Evolutionary conservation across 2,329 filamentous ascomycete genomes (phyloP).

Genomic region (Cryphonectria carpinicola): DNA sequence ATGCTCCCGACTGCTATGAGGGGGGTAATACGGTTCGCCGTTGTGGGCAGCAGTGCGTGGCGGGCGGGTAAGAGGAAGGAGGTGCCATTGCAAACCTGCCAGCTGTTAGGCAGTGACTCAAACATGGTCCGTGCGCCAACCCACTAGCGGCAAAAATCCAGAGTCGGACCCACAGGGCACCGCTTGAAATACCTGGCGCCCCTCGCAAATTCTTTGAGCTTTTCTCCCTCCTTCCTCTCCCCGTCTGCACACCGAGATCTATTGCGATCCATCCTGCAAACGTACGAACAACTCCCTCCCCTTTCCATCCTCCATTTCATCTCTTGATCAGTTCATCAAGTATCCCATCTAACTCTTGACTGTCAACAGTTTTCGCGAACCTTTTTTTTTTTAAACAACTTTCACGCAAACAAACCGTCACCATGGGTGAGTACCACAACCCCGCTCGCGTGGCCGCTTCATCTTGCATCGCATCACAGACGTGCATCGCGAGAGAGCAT

Average conservation of each 20-base stretch:
- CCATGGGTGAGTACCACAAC: constrained; percentile 26
- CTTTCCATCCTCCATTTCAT: background rate
- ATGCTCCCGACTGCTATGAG: background rate
- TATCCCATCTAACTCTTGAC: constrained; percentile 19
- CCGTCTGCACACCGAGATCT: constrained; percentile 29
- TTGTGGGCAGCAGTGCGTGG: background rate
- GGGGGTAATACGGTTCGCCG: background rate
- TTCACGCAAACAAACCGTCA: constrained; percentile 25
- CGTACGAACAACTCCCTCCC: constrained; percentile 15
- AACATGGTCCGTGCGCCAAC: constrained; percentile 20
- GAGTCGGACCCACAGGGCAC: constrained; percentile 11
- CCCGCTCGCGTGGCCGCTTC: constrained; percentile 1
- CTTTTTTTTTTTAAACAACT: constrained; percentile 16
- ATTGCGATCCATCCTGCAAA: constrained; percentile 31
- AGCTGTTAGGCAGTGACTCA: constrained; percentile 11
- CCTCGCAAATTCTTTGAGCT: constrained; percentile 26
- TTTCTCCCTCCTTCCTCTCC: constrained; percentile 28
- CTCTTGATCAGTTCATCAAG: constrained; percentile 10
- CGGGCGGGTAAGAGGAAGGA: background rate
- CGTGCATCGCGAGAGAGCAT: background rate
- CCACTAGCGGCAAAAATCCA: constrained; percentile 23
- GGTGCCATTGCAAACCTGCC: background rate
- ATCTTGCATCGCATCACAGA: background rate
- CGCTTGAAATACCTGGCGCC: constrained; percentile 27
- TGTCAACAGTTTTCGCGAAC: constrained; percentile 23